Base-by-base conservation (phyloP, 306 rosid genomes). In the Potentilla sterilis region DNA sequence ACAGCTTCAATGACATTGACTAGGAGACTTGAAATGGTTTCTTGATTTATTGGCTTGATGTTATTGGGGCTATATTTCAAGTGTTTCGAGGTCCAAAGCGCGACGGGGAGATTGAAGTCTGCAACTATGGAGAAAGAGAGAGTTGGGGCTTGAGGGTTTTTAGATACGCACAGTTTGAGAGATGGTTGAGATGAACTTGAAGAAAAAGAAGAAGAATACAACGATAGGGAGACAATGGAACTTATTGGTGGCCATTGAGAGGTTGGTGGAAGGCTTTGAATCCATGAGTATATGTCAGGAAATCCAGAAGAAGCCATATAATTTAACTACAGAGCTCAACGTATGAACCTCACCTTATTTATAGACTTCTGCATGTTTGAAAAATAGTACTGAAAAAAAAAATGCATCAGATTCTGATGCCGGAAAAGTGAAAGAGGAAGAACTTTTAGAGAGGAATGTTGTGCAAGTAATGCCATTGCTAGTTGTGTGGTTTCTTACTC, bases 61-160 rank as follows among this genome's bases (percentile, higher is more conserved):
- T 82, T 59, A 46, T 75, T 83, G 40, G 77, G 14, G 77, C 37
- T 85, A 61, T 70, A 78, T 46, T 86, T 90, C 80, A 94, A 72
- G 8, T 90, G 90, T 38, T 87, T 88, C 55, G 97, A 92, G 77
- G 86, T 86, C 98, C 98, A 92, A 58, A 95, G 90, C 72, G 87
- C 80, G 74, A 95, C 43, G 2, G 97, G 92, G 81, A 89, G 81
- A 47, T 78, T 87, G 52, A 80, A 86, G 72, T 90, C 88, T 22
- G 96, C 98, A 2, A 83, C 49, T 46, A 95, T 81, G 40, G 93
- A 68, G 62, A 95, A 80, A 72, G 70, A 75, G 66, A 88, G 78
- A 37, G 73, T 78, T 61, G 77, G 69, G 68, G 87, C 34, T 69
- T 87, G 92, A 22, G 68, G 81, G 40, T 68, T 81, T 72, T 84